Evolutionary conservation across 148 eudicot genomes (phyloP).

Genomic region (Rheum nobile): DNA sequence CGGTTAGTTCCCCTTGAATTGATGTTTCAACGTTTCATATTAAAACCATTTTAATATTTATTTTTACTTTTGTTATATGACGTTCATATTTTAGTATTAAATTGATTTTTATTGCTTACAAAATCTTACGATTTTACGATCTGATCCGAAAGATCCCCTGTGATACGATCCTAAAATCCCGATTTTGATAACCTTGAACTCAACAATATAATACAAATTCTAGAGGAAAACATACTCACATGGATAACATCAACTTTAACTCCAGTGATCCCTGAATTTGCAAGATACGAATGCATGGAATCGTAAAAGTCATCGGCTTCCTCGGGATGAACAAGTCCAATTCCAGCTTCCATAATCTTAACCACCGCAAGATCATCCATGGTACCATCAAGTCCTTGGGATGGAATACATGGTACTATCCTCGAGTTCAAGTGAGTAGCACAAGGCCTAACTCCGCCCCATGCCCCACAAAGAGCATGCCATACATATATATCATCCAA

Average conservation of each 20-base stretch:
- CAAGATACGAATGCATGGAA: slow-evolving; percentile 55
- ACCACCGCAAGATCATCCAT: slow-evolving; percentile 58
- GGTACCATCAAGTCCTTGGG: slow-evolving; percentile 50
- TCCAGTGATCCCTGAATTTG: slow-evolving; percentile 45
- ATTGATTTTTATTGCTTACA: no score
- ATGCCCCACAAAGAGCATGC: slow-evolving; percentile 64
- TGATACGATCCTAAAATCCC: no score
- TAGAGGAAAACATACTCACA: slow-evolving; percentile 24
- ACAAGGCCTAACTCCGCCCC: slow-evolving; percentile 68
- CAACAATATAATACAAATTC: neutral
- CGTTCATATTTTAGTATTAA: no score
- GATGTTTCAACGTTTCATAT: no score
- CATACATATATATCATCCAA: slow-evolving; percentile 57
- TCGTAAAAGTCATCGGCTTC: slow-evolving; percentile 48
- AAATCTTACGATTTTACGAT: no score
- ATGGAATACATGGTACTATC: slow-evolving; percentile 27
- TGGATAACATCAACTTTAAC: slow-evolving; percentile 65
- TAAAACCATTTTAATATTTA: no score
- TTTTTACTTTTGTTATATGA: no score
- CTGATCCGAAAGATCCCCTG: no score
- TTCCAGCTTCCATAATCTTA: slow-evolving; percentile 41
- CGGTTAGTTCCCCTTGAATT: no score
- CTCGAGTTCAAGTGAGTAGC: slow-evolving; percentile 26
- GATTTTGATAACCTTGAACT: no score
- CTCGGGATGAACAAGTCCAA: slow-evolving; percentile 58